Evolutionary conservation across 2,329 filamentous ascomycete species (phyloP).

Genomic region (Microthyrium microscopicum): DNA sequence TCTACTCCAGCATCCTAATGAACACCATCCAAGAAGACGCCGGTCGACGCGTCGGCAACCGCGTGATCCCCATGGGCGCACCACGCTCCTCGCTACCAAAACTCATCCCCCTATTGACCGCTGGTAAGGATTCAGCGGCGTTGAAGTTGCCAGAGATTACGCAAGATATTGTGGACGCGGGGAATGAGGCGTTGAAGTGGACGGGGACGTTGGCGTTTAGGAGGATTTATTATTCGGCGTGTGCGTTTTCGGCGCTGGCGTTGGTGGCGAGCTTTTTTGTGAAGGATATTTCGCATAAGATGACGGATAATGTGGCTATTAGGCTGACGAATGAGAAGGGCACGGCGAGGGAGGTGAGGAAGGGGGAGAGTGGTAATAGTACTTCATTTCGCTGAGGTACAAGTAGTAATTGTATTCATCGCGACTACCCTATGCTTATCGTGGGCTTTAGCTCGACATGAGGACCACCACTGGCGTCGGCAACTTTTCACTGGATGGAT

Average conservation of each 20-base stretch:
- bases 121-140: constrained; percentile 2
- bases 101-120: constrained; percentile 1
- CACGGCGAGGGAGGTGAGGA: not conserved
- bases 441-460: too few relatives aligned
- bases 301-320: constrained; percentile 6
- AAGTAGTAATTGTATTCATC: too few relatives aligned
- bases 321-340: constrained; percentile 7
- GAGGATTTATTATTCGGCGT: constrained; percentile 2
- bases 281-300: constrained; percentile 6
- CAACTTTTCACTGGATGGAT: too few relatives aligned
- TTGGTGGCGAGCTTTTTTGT: constrained; percentile 3
- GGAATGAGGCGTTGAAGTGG: constrained; percentile 4
- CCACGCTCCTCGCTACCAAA: not conserved
- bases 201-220: constrained; percentile 6
- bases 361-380: too few relatives aligned
- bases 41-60: not conserved
- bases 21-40: constrained; percentile 4
- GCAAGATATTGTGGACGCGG: constrained; percentile 2
- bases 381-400: too few relatives aligned
- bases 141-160: constrained; percentile 5
- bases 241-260: constrained; percentile 4
- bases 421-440: too few relatives aligned
- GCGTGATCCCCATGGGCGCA: not conserved
- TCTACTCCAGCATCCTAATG: constrained; percentile 5
- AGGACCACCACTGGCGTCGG: too few relatives aligned